A percentile compares a stretch with the other conserved stretches of the same genome.
Conservation (phyloP, 768 basidiomycete genomes). For the Lactarius vividus region DNA sequence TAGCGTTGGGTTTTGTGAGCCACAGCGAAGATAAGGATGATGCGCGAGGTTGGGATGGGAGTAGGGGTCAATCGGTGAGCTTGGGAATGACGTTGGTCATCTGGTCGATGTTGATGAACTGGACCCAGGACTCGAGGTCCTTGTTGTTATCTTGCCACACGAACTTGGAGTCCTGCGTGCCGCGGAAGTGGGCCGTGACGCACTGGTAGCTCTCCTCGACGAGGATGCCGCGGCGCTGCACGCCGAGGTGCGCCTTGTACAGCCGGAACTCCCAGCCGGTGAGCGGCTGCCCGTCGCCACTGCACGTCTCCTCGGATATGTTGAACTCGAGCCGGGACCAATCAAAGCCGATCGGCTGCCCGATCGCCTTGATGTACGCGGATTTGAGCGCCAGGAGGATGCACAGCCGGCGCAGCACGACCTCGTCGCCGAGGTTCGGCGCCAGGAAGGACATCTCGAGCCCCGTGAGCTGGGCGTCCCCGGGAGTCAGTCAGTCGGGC, state of each 20-base stretch:
- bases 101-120: slow-evolving; percentile 81
- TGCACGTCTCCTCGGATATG: slow-evolving; percentile 57
- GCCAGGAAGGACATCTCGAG: slow-evolving; percentile 54
- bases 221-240: slow-evolving; percentile 53
- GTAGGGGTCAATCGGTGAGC: slow-evolving; percentile 49
- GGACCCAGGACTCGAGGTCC: slow-evolving; percentile 75
- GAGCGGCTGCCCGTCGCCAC: slow-evolving; percentile 65
- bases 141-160: slow-evolving; percentile 67
- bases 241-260: slow-evolving; percentile 70
- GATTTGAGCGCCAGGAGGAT: slow-evolving; percentile 78
- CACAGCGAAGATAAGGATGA: background rate
- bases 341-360: slow-evolving; percentile 78
- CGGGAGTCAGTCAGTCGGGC: too few species aligned
- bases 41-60: background rate
- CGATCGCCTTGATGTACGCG: slow-evolving; percentile 81
- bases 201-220: slow-evolving; percentile 73
- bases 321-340: slow-evolving; percentile 81
- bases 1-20: slow-evolving; percentile 3
- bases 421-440: slow-evolving; percentile 54
- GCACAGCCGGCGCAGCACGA: slow-evolving; percentile 68
- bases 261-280: slow-evolving; percentile 86
- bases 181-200: slow-evolving; percentile 74
- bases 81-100: slow-evolving; percentile 78
- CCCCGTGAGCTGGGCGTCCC: slow-evolving; percentile 38
- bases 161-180: slow-evolving; percentile 60